A percentile compares a stretch with the other conserved stretches of the same genome.
phyloP scores from a whole-genome alignment of 1,284 basidiomycete species.

The Papiliotrema laurentii region DNA sequence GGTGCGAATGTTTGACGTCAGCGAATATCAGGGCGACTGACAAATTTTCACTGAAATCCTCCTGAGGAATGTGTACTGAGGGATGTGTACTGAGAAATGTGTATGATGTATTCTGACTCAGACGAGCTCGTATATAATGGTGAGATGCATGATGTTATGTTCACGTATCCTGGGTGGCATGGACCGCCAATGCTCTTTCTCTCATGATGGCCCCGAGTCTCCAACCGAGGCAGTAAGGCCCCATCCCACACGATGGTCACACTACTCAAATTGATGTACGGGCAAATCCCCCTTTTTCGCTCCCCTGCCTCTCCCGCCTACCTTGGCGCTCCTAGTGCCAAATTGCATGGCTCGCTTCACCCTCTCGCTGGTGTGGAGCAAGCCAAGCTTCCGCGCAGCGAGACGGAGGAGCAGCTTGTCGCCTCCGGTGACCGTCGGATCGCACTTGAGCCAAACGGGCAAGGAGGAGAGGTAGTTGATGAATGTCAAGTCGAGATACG shows the following conservation, averaged over 20 bases:
- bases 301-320: slow-evolving; percentile 50
- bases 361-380: slow-evolving; percentile 62
- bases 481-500: slow-evolving; percentile 76
- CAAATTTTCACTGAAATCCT: too few species aligned
- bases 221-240: not conserved
- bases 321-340: slow-evolving; percentile 85
- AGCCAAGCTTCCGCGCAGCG: slow-evolving; percentile 62
- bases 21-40: not conserved
- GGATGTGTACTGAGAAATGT: too few species aligned
- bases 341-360: slow-evolving; percentile 98
- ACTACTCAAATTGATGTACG: not conserved
- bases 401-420: slow-evolving; percentile 82
- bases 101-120: too few species aligned
- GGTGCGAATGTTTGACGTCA: not conserved
- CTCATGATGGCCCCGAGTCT: not conserved
- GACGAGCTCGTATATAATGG: too few species aligned
- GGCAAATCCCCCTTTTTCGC: slow-evolving; percentile 4
- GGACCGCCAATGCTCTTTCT: not conserved
- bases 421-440: slow-evolving; percentile 65
- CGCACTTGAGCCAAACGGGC: slow-evolving; percentile 74
- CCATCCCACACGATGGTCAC: not conserved
- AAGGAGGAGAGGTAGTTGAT: slow-evolving; percentile 68
- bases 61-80: too few species aligned
- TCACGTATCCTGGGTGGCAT: not conserved
- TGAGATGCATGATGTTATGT: not conserved